Evolutionary conservation across 1,284 basidiomycete genomes (phyloP).

Genomic region (Farysia itapuensis): DNA sequence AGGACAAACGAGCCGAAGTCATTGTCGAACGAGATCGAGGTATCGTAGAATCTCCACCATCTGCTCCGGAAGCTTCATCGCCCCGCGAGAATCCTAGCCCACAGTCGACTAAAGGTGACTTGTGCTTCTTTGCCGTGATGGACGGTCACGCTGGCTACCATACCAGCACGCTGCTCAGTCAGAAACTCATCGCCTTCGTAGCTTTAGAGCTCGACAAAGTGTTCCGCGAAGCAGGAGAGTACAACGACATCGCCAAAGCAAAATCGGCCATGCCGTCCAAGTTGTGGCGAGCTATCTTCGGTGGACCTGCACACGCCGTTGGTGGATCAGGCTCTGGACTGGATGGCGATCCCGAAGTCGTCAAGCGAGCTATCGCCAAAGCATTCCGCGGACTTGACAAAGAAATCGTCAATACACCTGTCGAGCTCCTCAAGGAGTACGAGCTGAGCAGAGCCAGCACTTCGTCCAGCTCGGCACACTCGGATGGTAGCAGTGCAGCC

Average conservation of each 20-base stretch:
- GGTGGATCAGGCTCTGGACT: conserved; percentile 42
- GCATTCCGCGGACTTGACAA: conserved; percentile 78
- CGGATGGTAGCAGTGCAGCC: conserved; percentile 3
- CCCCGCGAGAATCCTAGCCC: conserved; percentile 4
- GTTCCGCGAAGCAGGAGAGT: conserved; percentile 61
- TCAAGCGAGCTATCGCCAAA: conserved; percentile 73
- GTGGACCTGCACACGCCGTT: conserved; percentile 17
- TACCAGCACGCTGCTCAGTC: conserved; percentile 82
- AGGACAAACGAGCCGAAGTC: conserved; percentile 56
- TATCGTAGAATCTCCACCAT: conserved; percentile 9
- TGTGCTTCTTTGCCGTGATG: conserved; percentile 77
- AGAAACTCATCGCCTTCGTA: conserved; percentile 82
- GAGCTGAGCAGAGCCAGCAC: conserved; percentile 60
- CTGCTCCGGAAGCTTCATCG: conserved; percentile 5
- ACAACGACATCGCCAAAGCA: conserved; percentile 50
- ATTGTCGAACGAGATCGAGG: conserved; percentile 56
- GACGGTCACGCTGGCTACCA: conserved; percentile 87
- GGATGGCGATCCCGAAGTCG: conserved; percentile 68
- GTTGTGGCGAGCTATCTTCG: conserved; percentile 53
- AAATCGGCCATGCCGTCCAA: conserved; percentile 52
- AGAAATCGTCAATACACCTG: conserved; percentile 74
- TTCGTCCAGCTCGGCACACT: conserved; percentile 53
- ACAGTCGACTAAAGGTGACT: conserved; percentile 36
- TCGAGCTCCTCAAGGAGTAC: conserved; percentile 69
- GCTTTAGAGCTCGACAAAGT: conserved; percentile 71